Base-by-base conservation (phyloP, 1,284 basidiomycete species). In the Moniliophthora roreri region DNA sequence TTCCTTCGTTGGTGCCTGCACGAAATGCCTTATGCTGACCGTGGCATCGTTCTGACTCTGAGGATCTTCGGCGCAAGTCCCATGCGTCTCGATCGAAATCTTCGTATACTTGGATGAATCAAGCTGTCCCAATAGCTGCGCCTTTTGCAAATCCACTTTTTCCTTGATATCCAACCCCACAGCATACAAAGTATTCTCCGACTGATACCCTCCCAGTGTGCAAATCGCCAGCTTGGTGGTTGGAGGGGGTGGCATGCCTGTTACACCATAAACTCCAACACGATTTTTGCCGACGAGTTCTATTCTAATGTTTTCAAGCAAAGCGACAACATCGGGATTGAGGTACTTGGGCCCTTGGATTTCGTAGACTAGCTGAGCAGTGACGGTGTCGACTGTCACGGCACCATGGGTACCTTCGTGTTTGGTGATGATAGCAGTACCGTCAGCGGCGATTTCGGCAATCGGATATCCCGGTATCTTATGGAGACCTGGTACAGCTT, bases 161-260 rank as follows among this genome's bases (percentile, higher is more conserved):
- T 42, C 47, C 35, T 54, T 45, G 38, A 58, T 57, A 52, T 63
- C 60, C 35, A 63, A 36, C 7, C 62, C 62, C 10, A 59, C 56
- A 34, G 60, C 55, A 50, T 58, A 62, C 28, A 58, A 56, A n/a
- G 52, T 44, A 34, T 50, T 38, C 24, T 60, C 60, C 24, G 60
- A 59, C 35, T 63, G 62, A 50, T 61, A 62, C 42, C 62, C 62
- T 28, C 56, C 62, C 48, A 53, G 44, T 2, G 56, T 58, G 10
- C 58, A 58, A n/a, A 63, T 53, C 5, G 59, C 62, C 6, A 63
- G 54, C 23, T 63, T 63, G 24, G 60, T 62, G 18, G 62, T 63
- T 5, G 59, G 54, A 2, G 62, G 62, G 15, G 62, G 59, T 6
- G 60, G 57, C 1, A 56, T 58, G 11, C 38, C 52, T 42, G 50